Evolutionary conservation across 495 filamentous ascomycete genomes (phyloP).

Genomic region (Xylaria flabelliformis): DNA sequence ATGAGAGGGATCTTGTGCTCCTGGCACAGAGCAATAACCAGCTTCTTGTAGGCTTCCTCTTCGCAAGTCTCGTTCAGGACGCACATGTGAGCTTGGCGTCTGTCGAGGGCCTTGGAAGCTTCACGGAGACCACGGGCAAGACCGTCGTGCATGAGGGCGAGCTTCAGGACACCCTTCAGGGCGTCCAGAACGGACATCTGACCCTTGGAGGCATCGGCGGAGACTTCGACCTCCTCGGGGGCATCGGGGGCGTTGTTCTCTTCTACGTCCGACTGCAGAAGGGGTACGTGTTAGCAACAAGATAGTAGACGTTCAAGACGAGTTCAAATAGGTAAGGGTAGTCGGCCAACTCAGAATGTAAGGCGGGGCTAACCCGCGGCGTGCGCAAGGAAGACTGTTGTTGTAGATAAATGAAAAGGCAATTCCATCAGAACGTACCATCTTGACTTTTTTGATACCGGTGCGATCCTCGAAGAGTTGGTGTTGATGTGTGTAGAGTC

Average conservation of each 20-base stretch:
- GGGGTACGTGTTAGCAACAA: slow-evolving; percentile 23
- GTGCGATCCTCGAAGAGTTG: slow-evolving; percentile 63
- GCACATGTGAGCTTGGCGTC: slow-evolving; percentile 98
- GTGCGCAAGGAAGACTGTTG: not conserved
- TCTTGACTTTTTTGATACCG: slow-evolving; percentile 58
- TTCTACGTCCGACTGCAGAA: slow-evolving; percentile 66
- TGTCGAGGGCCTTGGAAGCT: slow-evolving; percentile 95
- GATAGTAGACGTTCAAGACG: not conserved
- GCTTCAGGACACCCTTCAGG: slow-evolving; percentile 95
- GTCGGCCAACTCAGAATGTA: slow-evolving; percentile 22
- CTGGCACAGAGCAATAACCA: slow-evolving; percentile 94
- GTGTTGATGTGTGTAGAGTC: slow-evolving; percentile 30
- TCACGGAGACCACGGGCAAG: slow-evolving; percentile 97
- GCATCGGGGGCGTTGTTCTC: slow-evolving; percentile 80
- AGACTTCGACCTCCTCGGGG: slow-evolving; percentile 89
- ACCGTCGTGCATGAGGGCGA: slow-evolving; percentile 99
- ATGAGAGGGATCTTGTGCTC: slow-evolving; percentile 99
- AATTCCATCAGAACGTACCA: slow-evolving; percentile 50
- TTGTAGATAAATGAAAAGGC: not conserved
- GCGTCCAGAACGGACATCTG: slow-evolving; percentile 98
- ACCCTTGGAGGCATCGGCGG: slow-evolving; percentile 83
- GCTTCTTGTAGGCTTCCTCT: slow-evolving; percentile 99
- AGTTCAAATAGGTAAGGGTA: slow-evolving; percentile 14
- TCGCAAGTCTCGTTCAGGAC: slow-evolving; percentile 98
- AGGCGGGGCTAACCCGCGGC: slow-evolving; percentile 15